phyloP scores from a whole-genome alignment of 345 rosid genomes.

The Gossypium mustelinum region DNA sequence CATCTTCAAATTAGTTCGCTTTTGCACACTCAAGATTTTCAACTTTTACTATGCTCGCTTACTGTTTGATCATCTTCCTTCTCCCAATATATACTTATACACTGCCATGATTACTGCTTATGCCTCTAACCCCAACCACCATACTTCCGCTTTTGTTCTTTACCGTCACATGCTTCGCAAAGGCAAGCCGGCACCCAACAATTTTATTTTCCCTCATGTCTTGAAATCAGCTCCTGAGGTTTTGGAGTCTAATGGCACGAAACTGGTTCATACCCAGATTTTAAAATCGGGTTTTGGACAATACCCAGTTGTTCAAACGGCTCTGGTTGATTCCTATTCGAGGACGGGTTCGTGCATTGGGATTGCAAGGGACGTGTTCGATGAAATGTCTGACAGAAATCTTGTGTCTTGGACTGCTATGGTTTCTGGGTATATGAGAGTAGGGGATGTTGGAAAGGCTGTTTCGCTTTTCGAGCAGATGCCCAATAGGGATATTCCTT shows the following conservation, averaged over 20 bases:
- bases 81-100: constrained; percentile 61
- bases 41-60: constrained; percentile 57
- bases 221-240: constrained; percentile 44
- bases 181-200: constrained; percentile 52
- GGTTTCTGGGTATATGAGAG: constrained; percentile 62
- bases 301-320: constrained; percentile 70
- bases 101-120: constrained; percentile 74
- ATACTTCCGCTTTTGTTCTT: constrained; percentile 40
- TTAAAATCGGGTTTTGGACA: constrained; percentile 48
- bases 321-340: constrained; percentile 66
- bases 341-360: constrained; percentile 36
- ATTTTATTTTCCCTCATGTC: constrained; percentile 70
- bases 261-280: constrained; percentile 56
- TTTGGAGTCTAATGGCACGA: constrained; percentile 32
- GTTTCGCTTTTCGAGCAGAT: constrained; percentile 54
- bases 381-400: constrained; percentile 64
- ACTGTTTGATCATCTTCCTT: constrained; percentile 46
- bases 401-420: constrained; percentile 86
- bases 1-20: constrained; percentile 72
- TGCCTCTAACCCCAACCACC: constrained; percentile 41
- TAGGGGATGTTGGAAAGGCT: constrained; percentile 52
- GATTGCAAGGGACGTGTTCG: constrained; percentile 58
- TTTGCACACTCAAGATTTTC: constrained; percentile 53
- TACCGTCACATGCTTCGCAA: constrained; percentile 55
- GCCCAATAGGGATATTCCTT: constrained; percentile 83